Conservation (phyloP, 2,329 filamentous ascomycete species). For the Sporothrix phasma region DNA sequence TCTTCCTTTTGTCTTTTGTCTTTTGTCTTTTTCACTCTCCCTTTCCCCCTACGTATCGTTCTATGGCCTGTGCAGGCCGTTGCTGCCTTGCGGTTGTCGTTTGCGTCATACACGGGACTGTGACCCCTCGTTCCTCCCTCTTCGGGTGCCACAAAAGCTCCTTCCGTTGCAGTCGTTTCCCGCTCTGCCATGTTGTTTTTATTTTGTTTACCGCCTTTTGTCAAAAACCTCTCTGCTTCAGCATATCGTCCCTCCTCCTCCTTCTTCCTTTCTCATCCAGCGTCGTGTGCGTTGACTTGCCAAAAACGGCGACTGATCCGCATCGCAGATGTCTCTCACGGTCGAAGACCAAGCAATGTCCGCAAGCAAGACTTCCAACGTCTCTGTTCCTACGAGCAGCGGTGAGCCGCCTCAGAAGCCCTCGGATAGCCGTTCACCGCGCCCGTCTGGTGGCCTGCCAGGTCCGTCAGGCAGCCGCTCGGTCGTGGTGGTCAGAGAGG, state of each 20-base stretch:
- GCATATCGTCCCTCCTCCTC: neutral
- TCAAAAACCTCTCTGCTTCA: conserved; percentile 19
- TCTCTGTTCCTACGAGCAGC: conserved; percentile 16
- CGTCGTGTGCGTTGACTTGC: neutral
- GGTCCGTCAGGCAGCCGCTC: conserved; percentile 1
- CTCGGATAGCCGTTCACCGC: conserved; percentile 16
- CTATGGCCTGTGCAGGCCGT: neutral
- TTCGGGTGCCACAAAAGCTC: neutral
- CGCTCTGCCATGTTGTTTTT: neutral
- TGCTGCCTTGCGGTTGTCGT: neutral
- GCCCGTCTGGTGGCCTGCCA: conserved; percentile 24
- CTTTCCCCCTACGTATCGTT: too few relatives aligned
- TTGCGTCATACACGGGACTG: conserved; percentile 3
- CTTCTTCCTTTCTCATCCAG: conserved; percentile 8
- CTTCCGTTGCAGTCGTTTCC: neutral
- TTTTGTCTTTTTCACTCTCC: too few relatives aligned
- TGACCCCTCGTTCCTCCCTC: conserved; percentile 9
- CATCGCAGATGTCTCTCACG: conserved; percentile 54
- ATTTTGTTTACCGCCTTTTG: conserved; percentile 23
- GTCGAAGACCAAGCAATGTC: conserved; percentile 46
- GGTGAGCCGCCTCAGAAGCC: conserved; percentile 8
- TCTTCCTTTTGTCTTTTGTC: neutral
- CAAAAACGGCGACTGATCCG: conserved; percentile 2
- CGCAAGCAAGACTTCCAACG: neutral
- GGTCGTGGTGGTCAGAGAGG: conserved; percentile 30